Conservation (phyloP, 2,329 filamentous ascomycete species). For the Metarhizium humberi region DNA sequence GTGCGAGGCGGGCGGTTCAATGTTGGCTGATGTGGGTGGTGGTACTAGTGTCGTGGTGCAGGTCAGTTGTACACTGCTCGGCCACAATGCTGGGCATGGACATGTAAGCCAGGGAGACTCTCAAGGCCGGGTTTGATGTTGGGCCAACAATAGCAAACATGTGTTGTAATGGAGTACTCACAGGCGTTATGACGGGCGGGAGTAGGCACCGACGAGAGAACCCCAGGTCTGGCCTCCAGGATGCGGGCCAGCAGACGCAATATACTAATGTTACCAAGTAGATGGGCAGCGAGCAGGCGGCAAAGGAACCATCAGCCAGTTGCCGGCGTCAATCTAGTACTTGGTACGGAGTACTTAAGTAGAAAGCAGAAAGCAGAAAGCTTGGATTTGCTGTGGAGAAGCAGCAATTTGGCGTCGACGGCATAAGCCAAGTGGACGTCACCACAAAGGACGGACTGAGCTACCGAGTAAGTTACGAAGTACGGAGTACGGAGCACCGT, state of each 20-base stretch:
- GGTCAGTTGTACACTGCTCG: neutral
- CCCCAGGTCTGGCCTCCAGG: too few relatives aligned
- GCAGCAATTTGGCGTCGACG: neutral
- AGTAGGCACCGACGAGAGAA: neutral
- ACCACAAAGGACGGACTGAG: neutral
- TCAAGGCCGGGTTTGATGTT: neutral
- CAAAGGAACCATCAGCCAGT: too few relatives aligned
- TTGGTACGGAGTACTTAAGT: neutral
- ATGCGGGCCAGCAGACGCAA: too few relatives aligned
- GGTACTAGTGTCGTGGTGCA: neutral
- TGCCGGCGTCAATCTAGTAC: neutral
- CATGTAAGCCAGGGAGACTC: neutral
- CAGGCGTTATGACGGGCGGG: neutral
- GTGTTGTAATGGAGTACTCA: neutral
- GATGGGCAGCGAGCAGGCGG: too few relatives aligned
- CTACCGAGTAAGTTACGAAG: neutral
- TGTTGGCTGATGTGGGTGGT: neutral
- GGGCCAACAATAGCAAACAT: neutral
- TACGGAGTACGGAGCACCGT: too few relatives aligned
- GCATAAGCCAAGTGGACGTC: neutral
- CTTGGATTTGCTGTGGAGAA: neutral
- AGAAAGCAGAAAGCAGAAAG: neutral
- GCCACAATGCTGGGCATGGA: neutral
- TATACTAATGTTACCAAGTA: too few relatives aligned
- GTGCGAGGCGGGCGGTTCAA: slow-evolving; percentile 5